phyloP scores from a whole-genome alignment of 1,284 basidiomycete genomes.

The Salmacisia buchloeana region DNA sequence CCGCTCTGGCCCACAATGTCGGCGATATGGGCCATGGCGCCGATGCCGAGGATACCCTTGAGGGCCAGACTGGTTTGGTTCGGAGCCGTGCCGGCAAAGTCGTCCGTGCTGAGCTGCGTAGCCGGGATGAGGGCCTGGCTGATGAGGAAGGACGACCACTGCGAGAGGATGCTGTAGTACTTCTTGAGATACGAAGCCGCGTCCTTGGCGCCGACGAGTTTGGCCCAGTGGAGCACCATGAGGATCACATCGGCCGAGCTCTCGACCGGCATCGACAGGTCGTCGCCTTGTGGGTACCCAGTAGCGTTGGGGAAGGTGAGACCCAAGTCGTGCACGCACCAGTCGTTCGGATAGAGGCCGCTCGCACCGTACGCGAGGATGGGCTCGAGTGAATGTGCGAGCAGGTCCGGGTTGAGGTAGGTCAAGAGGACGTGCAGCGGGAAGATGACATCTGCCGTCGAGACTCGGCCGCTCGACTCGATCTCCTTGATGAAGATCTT shows the following conservation, averaged over 20 bases:
- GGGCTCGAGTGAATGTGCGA: conserved; percentile 60
- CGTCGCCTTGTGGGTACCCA: conserved; percentile 48
- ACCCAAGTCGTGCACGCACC: conserved; percentile 49
- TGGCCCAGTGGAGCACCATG: conserved; percentile 66
- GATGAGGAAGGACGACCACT: conserved; percentile 68
- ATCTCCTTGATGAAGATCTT: conserved; percentile 50
- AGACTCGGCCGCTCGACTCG: conserved; percentile 46
- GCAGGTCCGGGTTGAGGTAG: conserved; percentile 55
- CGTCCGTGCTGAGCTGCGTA: conserved; percentile 62
- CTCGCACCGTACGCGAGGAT: conserved; percentile 55
- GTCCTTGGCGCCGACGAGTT: conserved; percentile 59
- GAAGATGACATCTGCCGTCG: conserved; percentile 47
- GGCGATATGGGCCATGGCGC: conserved; percentile 42
- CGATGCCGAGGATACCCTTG: conserved; percentile 68
- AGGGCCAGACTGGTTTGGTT: conserved; percentile 68
- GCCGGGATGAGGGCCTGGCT: conserved; percentile 58
- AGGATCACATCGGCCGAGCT: conserved; percentile 53
- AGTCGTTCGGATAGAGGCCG: conserved; percentile 47
- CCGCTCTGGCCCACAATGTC: conserved; percentile 23
- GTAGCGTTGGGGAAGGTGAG: conserved; percentile 41
- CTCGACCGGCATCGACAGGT: conserved; percentile 47
- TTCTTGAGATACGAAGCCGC: conserved; percentile 56
- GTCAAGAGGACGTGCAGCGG: conserved; percentile 56
- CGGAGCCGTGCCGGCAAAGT: conserved; percentile 59
- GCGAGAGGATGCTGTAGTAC: conserved; percentile 60